A percentile compares a stretch with the other conserved stretches of the same genome.
These are phyloP conservation scores for Hypoxylon sp. DNA, from an alignment of 2,329 filamentous ascomycete genomes.

Conservation along the genomic window DNA sequence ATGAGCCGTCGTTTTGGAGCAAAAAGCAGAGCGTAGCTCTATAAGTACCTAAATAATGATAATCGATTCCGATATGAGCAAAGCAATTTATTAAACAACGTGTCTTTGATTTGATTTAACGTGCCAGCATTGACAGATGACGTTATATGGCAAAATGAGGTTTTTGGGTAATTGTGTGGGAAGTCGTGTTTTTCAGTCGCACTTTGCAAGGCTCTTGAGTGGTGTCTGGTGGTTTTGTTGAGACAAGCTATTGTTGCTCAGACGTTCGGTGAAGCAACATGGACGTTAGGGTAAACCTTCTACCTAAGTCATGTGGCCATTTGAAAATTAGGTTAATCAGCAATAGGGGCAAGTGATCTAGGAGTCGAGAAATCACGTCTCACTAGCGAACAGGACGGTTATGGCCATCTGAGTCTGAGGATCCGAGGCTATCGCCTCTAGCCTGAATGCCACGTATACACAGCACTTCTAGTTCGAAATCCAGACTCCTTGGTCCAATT, in stretches of 20 bases:
- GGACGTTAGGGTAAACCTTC: neutral
- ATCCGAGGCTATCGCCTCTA: neutral
- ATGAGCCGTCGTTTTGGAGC: neutral
- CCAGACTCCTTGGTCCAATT: no score
- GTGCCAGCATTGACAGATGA: neutral
- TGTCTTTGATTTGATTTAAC: neutral
- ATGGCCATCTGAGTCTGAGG: neutral
- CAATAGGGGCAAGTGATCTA: neutral
- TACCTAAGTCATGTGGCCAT: neutral
- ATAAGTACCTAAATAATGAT: neutral
- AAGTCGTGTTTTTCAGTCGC: neutral
- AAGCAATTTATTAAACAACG: neutral
- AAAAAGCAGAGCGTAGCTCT: neutral
- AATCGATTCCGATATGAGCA: conserved; percentile 6
- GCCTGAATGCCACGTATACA: no score
- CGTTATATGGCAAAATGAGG: neutral
- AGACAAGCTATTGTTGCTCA: neutral
- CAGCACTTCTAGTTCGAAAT: no score
- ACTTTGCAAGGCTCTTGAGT: neutral
- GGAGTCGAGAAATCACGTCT: neutral
- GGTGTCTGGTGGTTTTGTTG: neutral
- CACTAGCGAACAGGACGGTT: neutral
- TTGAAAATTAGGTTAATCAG: no score
- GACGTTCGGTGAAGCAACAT: neutral
- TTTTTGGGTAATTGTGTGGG: neutral